Evolutionary conservation across 2,329 filamentous ascomycete genomes (phyloP), one percentile per base, ranked within the genome.

Genomic region (Aspergillus caelatus): DNA sequence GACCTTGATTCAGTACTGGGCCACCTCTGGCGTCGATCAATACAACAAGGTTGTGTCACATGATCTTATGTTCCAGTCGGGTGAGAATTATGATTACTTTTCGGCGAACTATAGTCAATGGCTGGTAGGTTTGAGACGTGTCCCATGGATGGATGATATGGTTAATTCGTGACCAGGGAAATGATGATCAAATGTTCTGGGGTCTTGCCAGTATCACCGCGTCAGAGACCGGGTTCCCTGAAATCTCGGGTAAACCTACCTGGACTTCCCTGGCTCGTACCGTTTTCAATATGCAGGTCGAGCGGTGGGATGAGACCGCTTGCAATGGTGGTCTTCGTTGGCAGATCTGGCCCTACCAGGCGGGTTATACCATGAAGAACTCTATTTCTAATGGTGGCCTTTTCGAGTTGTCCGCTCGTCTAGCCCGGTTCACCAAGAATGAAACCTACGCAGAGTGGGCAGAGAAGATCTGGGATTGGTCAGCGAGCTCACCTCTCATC

Each of bases 1-100:
- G 34, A 81, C 89, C 6, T 79, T 94, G 68, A 81, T 94, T 62
- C 90, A 94, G 72, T 94, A 94, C 75, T 94, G 91, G 90, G 90
- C 89, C 74, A 91, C 91, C 72, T 93, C 91, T 0, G 88, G 88
- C 19, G 90, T 93, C 72, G 79, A 84, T 8, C 82, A 83, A 46
- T 93, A 90, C 79, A 92, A 93, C 73, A 79, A 88, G n/a, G 79
- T 91, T 36, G 85, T 87, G 19, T 83, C 82, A 50, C 82, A 91
- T 67, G 92, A 85, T 7, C 81, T 95, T 64, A 60, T 60, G 62
- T 54, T 82, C 92, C 53, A 88, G 86, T 73, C 92, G 94, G 77
- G 91, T 56, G 84, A 87, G 3, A 83, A 89, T 71, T 80, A 86
- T 56, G 89, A 93, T 73, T 94, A 90, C 73, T 62, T 62, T n/a